phyloP scores from a whole-genome alignment of 352 stramenopile genomes.

The Globisporangium lucens region DNA sequence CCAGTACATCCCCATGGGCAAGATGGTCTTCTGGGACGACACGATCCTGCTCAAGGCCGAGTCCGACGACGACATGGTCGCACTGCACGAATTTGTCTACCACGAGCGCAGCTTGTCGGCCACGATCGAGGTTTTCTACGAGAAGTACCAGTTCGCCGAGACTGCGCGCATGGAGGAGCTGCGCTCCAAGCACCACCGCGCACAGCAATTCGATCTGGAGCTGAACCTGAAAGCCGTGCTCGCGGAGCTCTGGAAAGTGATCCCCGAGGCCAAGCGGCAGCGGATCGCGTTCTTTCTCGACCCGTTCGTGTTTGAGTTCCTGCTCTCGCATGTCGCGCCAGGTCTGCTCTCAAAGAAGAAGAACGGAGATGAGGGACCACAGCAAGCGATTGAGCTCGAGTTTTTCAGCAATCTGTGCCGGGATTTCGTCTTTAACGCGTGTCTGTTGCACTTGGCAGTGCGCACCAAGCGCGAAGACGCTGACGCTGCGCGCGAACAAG shows the following conservation, averaged over 20 bases:
- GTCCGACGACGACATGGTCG: conserved; percentile 48
- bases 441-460: conserved; percentile 45
- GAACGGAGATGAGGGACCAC: conserved; percentile 14
- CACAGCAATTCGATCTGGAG: conserved; percentile 34
- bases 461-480: conserved; percentile 47
- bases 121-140: conserved; percentile 65
- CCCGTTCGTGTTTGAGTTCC: conserved; percentile 60
- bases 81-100: conserved; percentile 41
- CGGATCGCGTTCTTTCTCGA: conserved; percentile 56
- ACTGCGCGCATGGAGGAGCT: conserved; percentile 70
- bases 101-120: conserved; percentile 39
- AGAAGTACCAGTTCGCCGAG: conserved; percentile 76
- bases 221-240: conserved; percentile 42
- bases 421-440: conserved; percentile 56
- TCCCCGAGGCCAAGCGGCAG: conserved; percentile 47
- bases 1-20: conserved; percentile 58
- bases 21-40: conserved; percentile 69
- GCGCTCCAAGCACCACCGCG: conserved; percentile 26
- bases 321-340: conserved; percentile 41
- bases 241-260: conserved; percentile 50
- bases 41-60: conserved; percentile 47
- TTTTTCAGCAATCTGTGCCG: conserved; percentile 56
- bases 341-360: conserved; percentile 20
- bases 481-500: conserved; percentile 7
- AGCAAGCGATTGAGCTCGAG: conserved; percentile 47